A percentile compares a stretch with the other conserved stretches of the same genome.
Conservation (phyloP, 2,329 filamentous ascomycete species). For the Talaromyces sp. region DNA sequence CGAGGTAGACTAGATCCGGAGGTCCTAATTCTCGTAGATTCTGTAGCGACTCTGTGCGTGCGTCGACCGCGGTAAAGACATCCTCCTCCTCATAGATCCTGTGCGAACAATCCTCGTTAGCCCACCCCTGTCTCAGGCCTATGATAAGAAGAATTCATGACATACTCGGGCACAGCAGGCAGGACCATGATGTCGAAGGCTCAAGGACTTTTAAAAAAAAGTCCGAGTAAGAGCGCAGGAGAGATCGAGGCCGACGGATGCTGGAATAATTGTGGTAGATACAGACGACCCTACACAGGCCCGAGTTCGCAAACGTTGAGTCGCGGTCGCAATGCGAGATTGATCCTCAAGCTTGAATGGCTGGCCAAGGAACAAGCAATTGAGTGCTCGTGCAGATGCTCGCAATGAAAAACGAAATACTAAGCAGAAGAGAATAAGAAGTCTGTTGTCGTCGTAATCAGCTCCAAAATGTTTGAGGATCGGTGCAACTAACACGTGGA, state of each 20-base stretch:
- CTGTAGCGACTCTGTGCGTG: slow-evolving; percentile 83
- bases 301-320: not conserved
- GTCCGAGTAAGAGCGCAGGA: slow-evolving; percentile 1
- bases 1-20: slow-evolving; percentile 89
- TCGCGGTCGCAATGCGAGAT: not conserved
- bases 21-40: slow-evolving; percentile 89
- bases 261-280: not conserved
- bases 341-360: not conserved
- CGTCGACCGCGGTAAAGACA: slow-evolving; percentile 79
- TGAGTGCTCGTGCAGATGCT: not conserved
- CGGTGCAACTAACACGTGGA: slow-evolving; percentile 2
- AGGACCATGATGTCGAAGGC: slow-evolving; percentile 59
- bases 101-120: slow-evolving; percentile 11
- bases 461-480: slow-evolving; percentile 7
- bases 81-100: slow-evolving; percentile 91
- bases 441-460: slow-evolving; percentile 4
- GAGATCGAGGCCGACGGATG: not conserved
- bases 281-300: not conserved
- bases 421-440: not conserved
- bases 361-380: not conserved
- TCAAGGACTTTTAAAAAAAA: slow-evolving; percentile 12
- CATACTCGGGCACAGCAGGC: slow-evolving; percentile 73
- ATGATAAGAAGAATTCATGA: slow-evolving; percentile 23
- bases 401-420: not conserved
- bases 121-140: slow-evolving; percentile 29